Conservation (phyloP, 2,329 filamentous ascomycete genomes). For the Colletotrichum magnum region DNA sequence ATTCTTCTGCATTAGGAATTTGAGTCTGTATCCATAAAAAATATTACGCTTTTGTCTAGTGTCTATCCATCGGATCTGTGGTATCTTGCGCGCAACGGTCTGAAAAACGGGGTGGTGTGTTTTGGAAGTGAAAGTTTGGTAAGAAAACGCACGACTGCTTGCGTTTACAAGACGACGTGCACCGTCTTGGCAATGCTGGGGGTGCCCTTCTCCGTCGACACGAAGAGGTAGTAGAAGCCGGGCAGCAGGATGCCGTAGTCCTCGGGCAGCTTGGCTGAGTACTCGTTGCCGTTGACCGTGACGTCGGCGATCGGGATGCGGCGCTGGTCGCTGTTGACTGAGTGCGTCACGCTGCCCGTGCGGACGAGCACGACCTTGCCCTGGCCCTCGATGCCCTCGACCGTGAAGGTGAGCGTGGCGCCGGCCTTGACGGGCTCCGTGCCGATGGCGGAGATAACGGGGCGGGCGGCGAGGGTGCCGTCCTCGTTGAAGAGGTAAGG, state of each 20-base stretch:
- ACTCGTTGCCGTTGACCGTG: conserved; percentile 47
- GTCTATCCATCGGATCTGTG: conserved; percentile 3
- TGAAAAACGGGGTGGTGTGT: background rate
- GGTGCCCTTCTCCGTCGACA: conserved; percentile 58
- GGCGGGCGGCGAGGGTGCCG: conserved; percentile 56
- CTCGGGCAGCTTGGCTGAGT: conserved; percentile 57
- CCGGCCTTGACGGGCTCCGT: conserved; percentile 45
- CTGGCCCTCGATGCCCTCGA: conserved; percentile 52
- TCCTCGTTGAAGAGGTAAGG: conserved; percentile 66
- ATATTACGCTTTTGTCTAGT: conserved; percentile 27
- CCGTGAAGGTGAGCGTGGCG: conserved; percentile 43
- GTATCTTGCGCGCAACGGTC: background rate
- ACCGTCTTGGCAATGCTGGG: conserved; percentile 62
- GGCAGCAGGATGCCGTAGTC: conserved; percentile 66
- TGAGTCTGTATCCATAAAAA: background rate
- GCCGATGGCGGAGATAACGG: conserved; percentile 55
- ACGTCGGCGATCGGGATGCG: conserved; percentile 60
- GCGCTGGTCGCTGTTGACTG: conserved; percentile 71
- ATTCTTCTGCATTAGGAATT: conserved; percentile 19
- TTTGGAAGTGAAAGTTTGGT: background rate
- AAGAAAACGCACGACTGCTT: background rate
- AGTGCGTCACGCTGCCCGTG: conserved; percentile 65
- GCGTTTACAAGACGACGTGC: conserved; percentile 44
- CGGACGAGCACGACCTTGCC: conserved; percentile 60
- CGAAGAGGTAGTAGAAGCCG: conserved; percentile 70